Conservation (phyloP, 352 stramenopile genomes). For the Globisporangium lucens region DNA sequence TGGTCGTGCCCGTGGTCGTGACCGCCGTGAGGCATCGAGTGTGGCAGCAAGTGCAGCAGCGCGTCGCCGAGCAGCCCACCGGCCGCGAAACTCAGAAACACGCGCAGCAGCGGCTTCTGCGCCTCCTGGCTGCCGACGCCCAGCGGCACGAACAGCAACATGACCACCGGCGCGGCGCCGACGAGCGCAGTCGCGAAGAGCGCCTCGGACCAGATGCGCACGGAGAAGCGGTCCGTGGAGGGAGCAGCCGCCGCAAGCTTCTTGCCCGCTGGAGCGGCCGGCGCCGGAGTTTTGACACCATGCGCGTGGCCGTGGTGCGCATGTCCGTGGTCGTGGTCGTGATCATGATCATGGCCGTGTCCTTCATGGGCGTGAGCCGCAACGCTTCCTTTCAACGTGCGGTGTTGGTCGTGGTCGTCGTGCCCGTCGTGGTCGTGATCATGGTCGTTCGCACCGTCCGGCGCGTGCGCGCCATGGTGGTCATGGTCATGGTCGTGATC, state of each 20-base stretch:
- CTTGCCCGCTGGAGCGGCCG: slow-evolving; percentile 6
- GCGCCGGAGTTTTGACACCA: slow-evolving; percentile 3
- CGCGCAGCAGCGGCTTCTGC: slow-evolving; percentile 67
- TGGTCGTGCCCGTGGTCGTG: slow-evolving; percentile 25
- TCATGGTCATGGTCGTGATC: slow-evolving; percentile 7
- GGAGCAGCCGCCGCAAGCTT: neutral
- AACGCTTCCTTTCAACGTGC: slow-evolving; percentile 2
- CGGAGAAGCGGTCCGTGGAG: slow-evolving; percentile 34
- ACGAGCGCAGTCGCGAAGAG: slow-evolving; percentile 73
- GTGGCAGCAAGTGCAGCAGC: slow-evolving; percentile 88
- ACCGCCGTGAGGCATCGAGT: slow-evolving; percentile 57
- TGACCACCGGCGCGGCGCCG: slow-evolving; percentile 60
- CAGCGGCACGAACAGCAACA: slow-evolving; percentile 72
- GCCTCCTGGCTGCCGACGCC: slow-evolving; percentile 46
- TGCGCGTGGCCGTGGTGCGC: slow-evolving; percentile 21
- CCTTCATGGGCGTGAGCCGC: neutral
- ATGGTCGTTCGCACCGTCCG: slow-evolving; percentile 11
- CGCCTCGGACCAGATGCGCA: slow-evolving; percentile 54
- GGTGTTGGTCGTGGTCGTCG: slow-evolving; percentile 19
- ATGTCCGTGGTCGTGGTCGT: slow-evolving; percentile 22
- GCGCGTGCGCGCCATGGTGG: slow-evolving; percentile 3
- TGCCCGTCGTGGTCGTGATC: slow-evolving; percentile 22
- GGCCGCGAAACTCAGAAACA: slow-evolving; percentile 88
- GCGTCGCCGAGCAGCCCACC: slow-evolving; percentile 88
- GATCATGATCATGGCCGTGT: slow-evolving; percentile 24